Base-by-base conservation (phyloP, 257 asterid species). In the Henckelia pumila region DNA sequence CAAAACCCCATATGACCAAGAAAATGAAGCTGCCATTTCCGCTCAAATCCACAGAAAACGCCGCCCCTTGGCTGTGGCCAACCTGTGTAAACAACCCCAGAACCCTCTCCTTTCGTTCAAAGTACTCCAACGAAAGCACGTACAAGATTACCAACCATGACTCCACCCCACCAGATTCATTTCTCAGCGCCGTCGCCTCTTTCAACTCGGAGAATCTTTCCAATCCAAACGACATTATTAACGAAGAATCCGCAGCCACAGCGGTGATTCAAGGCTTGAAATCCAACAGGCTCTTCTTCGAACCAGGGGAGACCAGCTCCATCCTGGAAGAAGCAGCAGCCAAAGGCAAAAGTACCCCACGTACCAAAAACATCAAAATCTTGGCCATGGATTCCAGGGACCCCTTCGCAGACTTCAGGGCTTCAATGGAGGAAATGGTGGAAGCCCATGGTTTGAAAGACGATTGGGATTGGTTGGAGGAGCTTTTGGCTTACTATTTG, bases 11-110 rank as follows among this genome's bases (percentile, higher is more conserved):
- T 68, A 67, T 77, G 80, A 69, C 73, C 37, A 80, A 73, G 61
- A 76, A 74, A 66, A 79, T 79, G 79, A 82, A 76, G 40, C 72
- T 86, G 20, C 85, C 94, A 5, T 86, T 69, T 59, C 78, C 82
- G 2, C 82, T 72, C 75, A 87, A 84, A 78, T 23, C 71, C 73
- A 11, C 68, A 8, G 81, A 70, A 56, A 53, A 71, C 25, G 49
- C 70, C 62, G 19, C 57, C 73, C 66, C 78, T 9, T 83, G 86
- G 87, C 78, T 79, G 66, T 86, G 88, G 77, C 81, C 80, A 1
- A 70, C 73, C 71, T 75, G 86, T 68, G 80, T 60, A 19, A 73
- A 47, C 77, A 74, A 17, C 67, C 85, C 82, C 1, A 77, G 75
- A 49, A 84, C 94, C 47, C 8, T 5, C 55, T 47, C 55, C 17